Evolutionary conservation across 768 basidiomycete species (phyloP), one percentile per base, ranked within the genome.

Genomic region (Clavaria fumosa): DNA sequence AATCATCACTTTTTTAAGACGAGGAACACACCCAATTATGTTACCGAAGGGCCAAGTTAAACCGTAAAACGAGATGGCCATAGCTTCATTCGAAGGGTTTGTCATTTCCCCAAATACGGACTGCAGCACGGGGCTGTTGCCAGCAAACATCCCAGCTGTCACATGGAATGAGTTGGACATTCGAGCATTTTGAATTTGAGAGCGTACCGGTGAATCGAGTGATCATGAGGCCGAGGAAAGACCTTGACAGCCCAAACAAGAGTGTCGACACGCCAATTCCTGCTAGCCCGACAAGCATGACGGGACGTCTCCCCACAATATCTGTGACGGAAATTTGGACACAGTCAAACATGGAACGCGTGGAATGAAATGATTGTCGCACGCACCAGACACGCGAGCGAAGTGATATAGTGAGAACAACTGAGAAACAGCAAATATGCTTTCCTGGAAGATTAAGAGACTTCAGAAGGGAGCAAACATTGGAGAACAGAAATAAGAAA

Each of bases 31-130:
- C 72, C 72, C 72, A 27, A 78, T 56, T 39, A 75, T 69, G 4
- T 63, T 56, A 7, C 75, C 75, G 1, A 77, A 42, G 4, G 75
- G 74, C 67, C 68, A 78, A 35, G 64, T 62, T 11, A 78, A 47
- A 14, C 68, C 69, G 41, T 71, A 78, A 15, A 78, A 58, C 10
- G 77, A 70, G 43, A 74, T 74, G 2, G 69, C 71, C 24, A 58
- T 46, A 0, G 69, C 66, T 50, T 76, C 70, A 43, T 81, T 78
- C 5, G 68, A 68, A 12, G 67, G 50, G 45, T 81, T 74, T 7
- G 74, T 76, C 17, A 79, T 59, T 54, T 80, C 78, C 7, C 72
- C 70, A 0, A 81, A 59, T 4, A 75, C 61, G 1, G 72, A 70
- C 35, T 76, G 70, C 17, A 79, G 63, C 23, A 78, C 77, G 24